Percentiles rank a stretch among this genome's conserved stretches.
These are phyloP conservation scores for Brachypodium distachyon DNA, from an alignment of 202 grass and related monocot genomes.

Conservation along the genomic window DNA sequence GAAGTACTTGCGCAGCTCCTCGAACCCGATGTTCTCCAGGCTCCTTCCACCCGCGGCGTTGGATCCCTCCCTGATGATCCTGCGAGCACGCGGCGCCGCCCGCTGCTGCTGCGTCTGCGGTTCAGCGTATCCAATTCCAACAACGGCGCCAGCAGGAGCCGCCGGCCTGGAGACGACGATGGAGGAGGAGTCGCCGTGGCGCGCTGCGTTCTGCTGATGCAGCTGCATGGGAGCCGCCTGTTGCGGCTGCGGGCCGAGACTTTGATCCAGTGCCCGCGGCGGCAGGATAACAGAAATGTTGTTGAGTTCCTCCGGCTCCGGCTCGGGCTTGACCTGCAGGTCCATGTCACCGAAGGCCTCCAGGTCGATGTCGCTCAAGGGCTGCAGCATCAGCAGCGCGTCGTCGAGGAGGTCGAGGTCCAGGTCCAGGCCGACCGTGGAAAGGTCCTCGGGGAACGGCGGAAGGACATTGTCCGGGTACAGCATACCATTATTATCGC, in stretches of 20 bases:
- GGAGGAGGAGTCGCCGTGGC: not conserved
- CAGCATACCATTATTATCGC: not conserved
- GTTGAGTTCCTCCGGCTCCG: no score
- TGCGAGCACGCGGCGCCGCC: not conserved
- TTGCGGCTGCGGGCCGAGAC: not conserved
- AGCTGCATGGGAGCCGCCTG: not conserved
- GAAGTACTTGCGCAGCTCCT: slow-evolving; percentile 68
- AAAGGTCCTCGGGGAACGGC: not conserved
- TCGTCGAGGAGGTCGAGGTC: no score
- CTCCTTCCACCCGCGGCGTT: not conserved
- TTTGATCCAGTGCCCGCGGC: not conserved
- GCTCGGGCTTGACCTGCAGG: not conserved
- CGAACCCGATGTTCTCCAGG: slow-evolving; percentile 44
- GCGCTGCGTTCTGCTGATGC: not conserved
- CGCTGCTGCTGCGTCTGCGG: not conserved
- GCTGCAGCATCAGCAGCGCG: not conserved
- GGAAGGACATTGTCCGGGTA: not conserved
- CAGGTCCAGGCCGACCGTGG: not conserved
- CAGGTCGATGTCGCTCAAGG: slow-evolving; percentile 32
- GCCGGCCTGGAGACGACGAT: not conserved
- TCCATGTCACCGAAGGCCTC: not conserved
- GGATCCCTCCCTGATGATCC: not conserved
- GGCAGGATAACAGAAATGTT: not conserved
- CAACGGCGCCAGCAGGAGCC: not conserved
- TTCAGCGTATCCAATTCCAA: not conserved